These are phyloP conservation scores for Eucalyptus globulus DNA, from an alignment of 345 rosid genomes.

Conservation along the genomic window DNA sequence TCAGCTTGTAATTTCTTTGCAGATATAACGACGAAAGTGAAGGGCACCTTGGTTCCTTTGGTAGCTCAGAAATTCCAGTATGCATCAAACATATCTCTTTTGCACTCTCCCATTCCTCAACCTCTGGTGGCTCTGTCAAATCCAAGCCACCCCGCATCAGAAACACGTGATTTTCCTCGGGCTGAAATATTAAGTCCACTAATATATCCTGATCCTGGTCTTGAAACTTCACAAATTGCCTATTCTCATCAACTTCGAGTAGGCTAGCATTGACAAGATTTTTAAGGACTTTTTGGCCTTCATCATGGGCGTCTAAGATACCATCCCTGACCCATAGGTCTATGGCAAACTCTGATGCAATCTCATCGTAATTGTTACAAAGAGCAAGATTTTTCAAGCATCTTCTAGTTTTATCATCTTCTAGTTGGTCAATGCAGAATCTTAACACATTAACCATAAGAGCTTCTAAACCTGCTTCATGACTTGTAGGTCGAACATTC, in stretches of 20 bases:
- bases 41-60: neutral
- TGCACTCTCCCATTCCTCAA: conserved; percentile 1
- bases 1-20: neutral
- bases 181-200: neutral
- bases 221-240: neutral
- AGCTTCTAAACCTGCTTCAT: no score
- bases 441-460: no score
- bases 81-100: conserved; percentile 1
- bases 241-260: neutral
- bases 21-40: neutral
- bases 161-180: neutral
- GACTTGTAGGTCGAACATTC: no score
- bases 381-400: no score
- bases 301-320: neutral
- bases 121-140: neutral
- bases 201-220: neutral
- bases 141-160: neutral
- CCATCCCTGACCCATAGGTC: neutral
- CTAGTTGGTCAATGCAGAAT: no score
- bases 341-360: neutral
- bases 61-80: no score
- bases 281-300: neutral
- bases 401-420: no score
- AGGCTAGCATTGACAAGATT: neutral
- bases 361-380: no score